Percentiles rank a stretch among this genome's conserved stretches.
Conservation (phyloP, 106 monocot species). For the Posidonia australis region DNA sequence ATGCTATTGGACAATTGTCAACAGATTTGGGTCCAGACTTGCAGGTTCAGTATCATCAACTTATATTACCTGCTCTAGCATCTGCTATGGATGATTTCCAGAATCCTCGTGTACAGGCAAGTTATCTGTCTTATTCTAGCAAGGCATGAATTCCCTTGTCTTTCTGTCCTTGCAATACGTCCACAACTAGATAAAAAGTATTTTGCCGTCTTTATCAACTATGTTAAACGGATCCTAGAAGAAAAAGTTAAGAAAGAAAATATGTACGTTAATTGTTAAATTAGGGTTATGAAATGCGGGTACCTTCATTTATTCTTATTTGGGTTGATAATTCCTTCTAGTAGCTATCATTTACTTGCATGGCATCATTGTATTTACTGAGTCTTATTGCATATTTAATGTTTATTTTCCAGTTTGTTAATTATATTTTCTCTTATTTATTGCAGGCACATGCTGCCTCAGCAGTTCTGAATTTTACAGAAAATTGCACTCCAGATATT, state of each 20-base stretch:
- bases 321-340: not conserved
- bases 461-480: conserved; percentile 91
- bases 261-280: too few relatives aligned
- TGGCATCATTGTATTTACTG: too few relatives aligned
- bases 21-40: conserved; percentile 89
- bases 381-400: too few relatives aligned
- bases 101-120: conserved; percentile 88
- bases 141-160: too few relatives aligned
- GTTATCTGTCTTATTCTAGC: not conserved
- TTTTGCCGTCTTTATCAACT: too few relatives aligned
- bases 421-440: not conserved
- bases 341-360: too few relatives aligned
- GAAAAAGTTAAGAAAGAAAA: too few relatives aligned
- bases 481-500: conserved; percentile 89
- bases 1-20: conserved; percentile 89
- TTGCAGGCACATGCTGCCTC: conserved; percentile 93
- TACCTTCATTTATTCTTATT: too few relatives aligned
- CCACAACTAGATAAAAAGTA: too few relatives aligned
- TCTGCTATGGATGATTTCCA: conserved; percentile 96
- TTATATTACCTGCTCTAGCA: conserved; percentile 76
- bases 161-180: too few relatives aligned
- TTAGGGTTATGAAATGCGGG: not conserved
- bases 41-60: conserved; percentile 75
- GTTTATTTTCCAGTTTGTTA: not conserved
- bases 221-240: too few relatives aligned